Conservation (phyloP, 176 grass and related monocot genomes). For the Zea luxurians region DNA sequence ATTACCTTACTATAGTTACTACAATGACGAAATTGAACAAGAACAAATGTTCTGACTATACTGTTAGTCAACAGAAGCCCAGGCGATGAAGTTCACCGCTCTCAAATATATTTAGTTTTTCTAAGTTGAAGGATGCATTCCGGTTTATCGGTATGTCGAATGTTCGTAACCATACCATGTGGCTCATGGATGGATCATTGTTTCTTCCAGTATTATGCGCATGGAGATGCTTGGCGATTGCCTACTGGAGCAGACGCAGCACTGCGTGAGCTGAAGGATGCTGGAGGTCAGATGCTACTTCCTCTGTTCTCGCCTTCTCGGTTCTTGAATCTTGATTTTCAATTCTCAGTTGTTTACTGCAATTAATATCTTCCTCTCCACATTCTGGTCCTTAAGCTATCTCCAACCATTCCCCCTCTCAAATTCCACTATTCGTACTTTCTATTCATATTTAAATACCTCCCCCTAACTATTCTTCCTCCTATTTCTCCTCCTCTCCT, state of each 20-base stretch:
- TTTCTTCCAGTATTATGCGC: constrained; percentile 57
- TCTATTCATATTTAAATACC: too few species aligned
- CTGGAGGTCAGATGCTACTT: constrained; percentile 67
- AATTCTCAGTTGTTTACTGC: neutral
- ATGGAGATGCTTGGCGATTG: constrained; percentile 79
- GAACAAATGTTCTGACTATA: neutral
- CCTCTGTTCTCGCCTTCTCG: constrained; percentile 29
- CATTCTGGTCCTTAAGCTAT: neutral
- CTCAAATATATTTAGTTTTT: neutral
- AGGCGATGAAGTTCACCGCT: neutral
- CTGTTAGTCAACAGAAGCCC: neutral
- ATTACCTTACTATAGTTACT: neutral
- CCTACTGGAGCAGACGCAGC: constrained; percentile 60
- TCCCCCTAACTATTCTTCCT: too few species aligned
- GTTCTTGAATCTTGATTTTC: constrained; percentile 18
- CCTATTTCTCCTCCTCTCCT: too few species aligned
- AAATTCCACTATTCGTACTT: too few species aligned
- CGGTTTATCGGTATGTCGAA: neutral
- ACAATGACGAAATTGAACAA: neutral
- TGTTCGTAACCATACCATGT: neutral
- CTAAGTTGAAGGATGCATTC: neutral
- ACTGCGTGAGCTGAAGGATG: constrained; percentile 59
- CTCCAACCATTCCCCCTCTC: too few species aligned
- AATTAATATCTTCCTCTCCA: neutral
- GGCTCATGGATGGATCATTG: constrained; percentile 2